Percentiles rank a stretch among this genome's conserved stretches.
These are phyloP conservation scores for Trametes polyzona DNA, from an alignment of 1,284 basidiomycete species.

Conservation along the genomic window DNA sequence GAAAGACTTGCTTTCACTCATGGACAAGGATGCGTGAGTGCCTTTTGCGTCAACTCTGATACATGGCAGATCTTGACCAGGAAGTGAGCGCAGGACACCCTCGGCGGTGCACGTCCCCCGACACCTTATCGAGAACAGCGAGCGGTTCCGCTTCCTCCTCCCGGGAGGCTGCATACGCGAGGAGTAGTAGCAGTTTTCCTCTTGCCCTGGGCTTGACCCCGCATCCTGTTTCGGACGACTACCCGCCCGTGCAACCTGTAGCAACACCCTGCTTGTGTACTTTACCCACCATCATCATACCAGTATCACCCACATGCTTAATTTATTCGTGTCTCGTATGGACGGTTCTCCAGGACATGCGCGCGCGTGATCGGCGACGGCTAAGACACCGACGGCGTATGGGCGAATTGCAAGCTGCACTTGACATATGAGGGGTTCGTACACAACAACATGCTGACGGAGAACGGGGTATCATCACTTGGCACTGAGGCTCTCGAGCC, in stretches of 20 bases:
- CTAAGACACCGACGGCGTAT: no score
- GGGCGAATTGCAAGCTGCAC: no score
- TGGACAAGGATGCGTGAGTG: slow-evolving; percentile 55
- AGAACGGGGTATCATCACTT: slow-evolving; percentile 18
- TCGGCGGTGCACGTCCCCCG: slow-evolving; percentile 56
- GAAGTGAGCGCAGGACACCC: slow-evolving; percentile 36
- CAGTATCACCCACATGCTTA: slow-evolving; percentile 1
- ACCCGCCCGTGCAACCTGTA: slow-evolving; percentile 5
- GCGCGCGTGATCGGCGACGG: not conserved
- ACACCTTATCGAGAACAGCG: slow-evolving; percentile 54
- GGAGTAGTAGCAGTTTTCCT: not conserved
- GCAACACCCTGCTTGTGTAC: slow-evolving; percentile 1
- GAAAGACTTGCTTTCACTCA: slow-evolving; percentile 52
- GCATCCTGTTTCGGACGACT: not conserved
- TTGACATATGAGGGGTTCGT: no score
- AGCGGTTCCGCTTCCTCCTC: slow-evolving; percentile 57
- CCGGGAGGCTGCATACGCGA: slow-evolving; percentile 56
- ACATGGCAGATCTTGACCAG: slow-evolving; percentile 23
- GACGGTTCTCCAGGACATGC: not conserved
- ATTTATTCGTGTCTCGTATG: slow-evolving; percentile 6
- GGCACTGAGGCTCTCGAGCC: slow-evolving; percentile 37
- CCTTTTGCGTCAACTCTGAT: not conserved
- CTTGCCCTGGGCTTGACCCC: not conserved
- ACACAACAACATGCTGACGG: not conserved
- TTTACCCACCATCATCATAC: not conserved